A percentile compares a stretch with the other conserved stretches of the same genome.
phyloP scores from a whole-genome alignment of 1,284 basidiomycete species.

The Sporisorium reilianum region DNA sequence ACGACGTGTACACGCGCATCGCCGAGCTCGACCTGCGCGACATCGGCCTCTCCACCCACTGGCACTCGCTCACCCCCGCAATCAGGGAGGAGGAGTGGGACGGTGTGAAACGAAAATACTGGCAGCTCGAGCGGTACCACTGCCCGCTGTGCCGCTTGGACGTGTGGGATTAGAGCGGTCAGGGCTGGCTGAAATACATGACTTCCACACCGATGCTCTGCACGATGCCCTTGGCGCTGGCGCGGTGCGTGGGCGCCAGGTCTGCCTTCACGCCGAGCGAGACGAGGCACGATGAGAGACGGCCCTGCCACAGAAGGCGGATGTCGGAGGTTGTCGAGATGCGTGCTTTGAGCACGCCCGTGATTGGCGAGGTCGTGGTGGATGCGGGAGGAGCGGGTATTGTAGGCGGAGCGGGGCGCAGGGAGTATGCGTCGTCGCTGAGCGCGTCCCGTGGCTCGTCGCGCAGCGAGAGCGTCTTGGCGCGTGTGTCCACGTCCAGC shows the following conservation, averaged over 20 bases:
- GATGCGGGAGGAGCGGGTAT: neutral
- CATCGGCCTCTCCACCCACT: conserved; percentile 79
- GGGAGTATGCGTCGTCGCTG: neutral
- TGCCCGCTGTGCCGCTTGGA: conserved; percentile 49
- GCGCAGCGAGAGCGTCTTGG: neutral
- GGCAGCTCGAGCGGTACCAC: conserved; percentile 55
- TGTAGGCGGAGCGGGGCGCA: neutral
- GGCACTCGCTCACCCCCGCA: conserved; percentile 76
- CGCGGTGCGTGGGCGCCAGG: conserved; percentile 79
- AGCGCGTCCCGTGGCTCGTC: neutral
- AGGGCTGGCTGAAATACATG: conserved; percentile 77
- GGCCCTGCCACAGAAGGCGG: conserved; percentile 91
- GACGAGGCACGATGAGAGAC: conserved; percentile 88
- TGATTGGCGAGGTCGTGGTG: conserved; percentile 71
- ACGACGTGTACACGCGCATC: conserved; percentile 89
- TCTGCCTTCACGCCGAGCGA: conserved; percentile 89
- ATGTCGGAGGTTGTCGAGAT: conserved; percentile 81
- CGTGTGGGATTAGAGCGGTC: neutral
- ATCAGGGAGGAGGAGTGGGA: conserved; percentile 62
- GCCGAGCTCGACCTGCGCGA: conserved; percentile 87
- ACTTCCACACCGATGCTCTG: conserved; percentile 88
- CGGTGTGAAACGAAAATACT: conserved; percentile 63
- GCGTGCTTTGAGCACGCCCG: conserved; percentile 88
- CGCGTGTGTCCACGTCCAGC: neutral
- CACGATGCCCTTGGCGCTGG: conserved; percentile 73